A percentile compares a stretch with the other conserved stretches of the same genome.
Evolutionary conservation across 192 early-diverging fungal species (phyloP).

Genomic region (Dissophora ornata): DNA sequence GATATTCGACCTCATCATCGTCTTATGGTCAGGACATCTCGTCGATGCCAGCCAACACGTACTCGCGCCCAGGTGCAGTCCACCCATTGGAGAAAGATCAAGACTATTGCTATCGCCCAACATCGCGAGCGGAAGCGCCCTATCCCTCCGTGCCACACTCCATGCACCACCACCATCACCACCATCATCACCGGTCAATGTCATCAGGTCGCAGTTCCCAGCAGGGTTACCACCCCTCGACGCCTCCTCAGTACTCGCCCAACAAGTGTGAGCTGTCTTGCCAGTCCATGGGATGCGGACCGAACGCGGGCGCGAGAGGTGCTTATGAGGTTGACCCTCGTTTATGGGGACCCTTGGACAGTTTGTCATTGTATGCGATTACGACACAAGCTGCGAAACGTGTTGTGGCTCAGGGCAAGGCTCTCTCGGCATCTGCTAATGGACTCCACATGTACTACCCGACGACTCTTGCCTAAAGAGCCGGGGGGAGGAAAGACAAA

Average conservation of each 20-base stretch:
- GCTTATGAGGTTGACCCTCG: slow-evolving; percentile 37
- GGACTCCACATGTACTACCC: slow-evolving; percentile 47
- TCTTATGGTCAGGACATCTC: slow-evolving; percentile 12
- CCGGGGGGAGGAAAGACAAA: too few relatives aligned
- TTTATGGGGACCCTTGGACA: slow-evolving; percentile 43
- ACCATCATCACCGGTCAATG: background rate
- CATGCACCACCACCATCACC: background rate
- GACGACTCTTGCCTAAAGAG: slow-evolving; percentile 25
- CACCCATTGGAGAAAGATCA: slow-evolving; percentile 37
- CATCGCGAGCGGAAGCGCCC: background rate
- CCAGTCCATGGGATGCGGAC: slow-evolving; percentile 9
- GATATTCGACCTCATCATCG: slow-evolving; percentile 9
- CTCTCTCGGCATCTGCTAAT: slow-evolving; percentile 30
- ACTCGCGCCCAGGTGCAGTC: slow-evolving; percentile 14
- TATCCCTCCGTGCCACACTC: background rate
- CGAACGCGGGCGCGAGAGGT: background rate
- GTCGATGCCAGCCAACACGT: slow-evolving; percentile 10
- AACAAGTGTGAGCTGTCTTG: slow-evolving; percentile 18
- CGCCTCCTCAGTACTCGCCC: slow-evolving; percentile 22
- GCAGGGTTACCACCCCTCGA: slow-evolving; percentile 4
- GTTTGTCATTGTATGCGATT: slow-evolving; percentile 34
- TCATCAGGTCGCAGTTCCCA: background rate
- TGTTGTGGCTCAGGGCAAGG: slow-evolving; percentile 47
- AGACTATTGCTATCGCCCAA: slow-evolving; percentile 2
- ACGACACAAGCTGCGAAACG: slow-evolving; percentile 52